These are phyloP conservation scores for Sporothrix inflata DNA, from an alignment of 2,329 filamentous ascomycete species.

Conservation along the genomic window DNA sequence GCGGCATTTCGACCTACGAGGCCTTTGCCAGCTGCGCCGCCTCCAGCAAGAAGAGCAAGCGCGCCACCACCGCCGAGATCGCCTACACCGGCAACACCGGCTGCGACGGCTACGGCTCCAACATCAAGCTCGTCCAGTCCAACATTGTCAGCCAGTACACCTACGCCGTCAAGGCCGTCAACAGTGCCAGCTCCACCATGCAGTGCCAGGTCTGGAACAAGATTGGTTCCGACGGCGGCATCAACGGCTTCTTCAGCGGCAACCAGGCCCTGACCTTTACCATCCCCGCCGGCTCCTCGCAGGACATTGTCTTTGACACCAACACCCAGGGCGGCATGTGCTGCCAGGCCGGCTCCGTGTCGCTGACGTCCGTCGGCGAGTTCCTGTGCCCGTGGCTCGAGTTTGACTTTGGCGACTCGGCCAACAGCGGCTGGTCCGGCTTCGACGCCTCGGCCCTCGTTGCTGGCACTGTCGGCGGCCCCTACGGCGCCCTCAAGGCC, in stretches of 20 bases:
- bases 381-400: constrained; percentile 54
- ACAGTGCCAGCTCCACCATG: constrained; percentile 39
- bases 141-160: constrained; percentile 47
- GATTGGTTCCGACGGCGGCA: constrained; percentile 49
- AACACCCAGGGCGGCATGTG: constrained; percentile 55
- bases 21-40: constrained; percentile 44
- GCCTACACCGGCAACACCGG: constrained; percentile 54
- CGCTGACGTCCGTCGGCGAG: constrained; percentile 46
- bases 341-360: constrained; percentile 45
- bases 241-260: constrained; percentile 53
- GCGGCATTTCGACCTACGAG: constrained; percentile 34
- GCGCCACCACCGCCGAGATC: constrained; percentile 52
- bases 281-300: constrained; percentile 44
- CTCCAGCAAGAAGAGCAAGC: constrained; percentile 44
- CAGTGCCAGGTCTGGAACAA: constrained; percentile 56
- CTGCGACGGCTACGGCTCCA: constrained; percentile 52
- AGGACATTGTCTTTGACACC: constrained; percentile 50
- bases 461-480: constrained; percentile 44
- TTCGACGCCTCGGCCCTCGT: constrained; percentile 56
- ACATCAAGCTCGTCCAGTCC: constrained; percentile 51
- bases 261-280: constrained; percentile 48
- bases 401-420: constrained; percentile 51
- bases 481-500: constrained; percentile 43
- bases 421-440: constrained; percentile 55
- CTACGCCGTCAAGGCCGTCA: constrained; percentile 49